Conservation (phyloP, 495 filamentous ascomycete genomes). For the Schizothecium vesticola region DNA sequence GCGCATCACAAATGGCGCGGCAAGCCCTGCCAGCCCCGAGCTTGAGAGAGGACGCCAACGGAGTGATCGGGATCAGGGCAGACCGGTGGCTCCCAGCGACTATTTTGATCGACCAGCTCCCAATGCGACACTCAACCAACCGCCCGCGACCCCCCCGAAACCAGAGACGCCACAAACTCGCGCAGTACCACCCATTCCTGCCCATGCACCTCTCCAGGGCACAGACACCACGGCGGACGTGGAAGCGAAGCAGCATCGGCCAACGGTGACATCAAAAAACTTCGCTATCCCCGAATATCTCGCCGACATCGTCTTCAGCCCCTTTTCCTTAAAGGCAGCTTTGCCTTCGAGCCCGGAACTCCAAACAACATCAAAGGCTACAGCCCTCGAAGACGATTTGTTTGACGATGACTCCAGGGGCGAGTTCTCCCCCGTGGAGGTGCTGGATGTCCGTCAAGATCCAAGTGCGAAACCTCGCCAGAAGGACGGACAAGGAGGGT, state of each 20-base stretch:
- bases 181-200: slow-evolving; percentile 3
- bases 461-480: slow-evolving; percentile 32
- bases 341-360: slow-evolving; percentile 27
- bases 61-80: neutral
- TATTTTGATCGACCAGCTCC: slow-evolving; percentile 13
- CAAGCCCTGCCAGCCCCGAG: slow-evolving; percentile 40
- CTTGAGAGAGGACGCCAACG: slow-evolving; percentile 20
- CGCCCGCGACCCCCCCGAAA: neutral
- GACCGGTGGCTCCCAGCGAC: slow-evolving; percentile 4
- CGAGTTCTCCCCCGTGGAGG: slow-evolving; percentile 32
- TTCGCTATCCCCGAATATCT: slow-evolving; percentile 19
- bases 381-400: slow-evolving; percentile 42
- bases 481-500: slow-evolving; percentile 13
- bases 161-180: slow-evolving; percentile 12
- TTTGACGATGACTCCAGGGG: slow-evolving; percentile 37
- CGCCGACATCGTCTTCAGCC: slow-evolving; percentile 26
- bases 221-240: neutral
- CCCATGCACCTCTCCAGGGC: neutral
- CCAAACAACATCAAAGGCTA: slow-evolving; percentile 43
- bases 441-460: slow-evolving; percentile 39
- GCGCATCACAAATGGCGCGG: slow-evolving; percentile 54
- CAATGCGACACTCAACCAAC: neutral
- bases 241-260: neutral
- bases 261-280: neutral
- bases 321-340: slow-evolving; percentile 26